Base-by-base conservation (phyloP, 2,329 filamentous ascomycete genomes). In the Fusarium nurragi region DNA sequence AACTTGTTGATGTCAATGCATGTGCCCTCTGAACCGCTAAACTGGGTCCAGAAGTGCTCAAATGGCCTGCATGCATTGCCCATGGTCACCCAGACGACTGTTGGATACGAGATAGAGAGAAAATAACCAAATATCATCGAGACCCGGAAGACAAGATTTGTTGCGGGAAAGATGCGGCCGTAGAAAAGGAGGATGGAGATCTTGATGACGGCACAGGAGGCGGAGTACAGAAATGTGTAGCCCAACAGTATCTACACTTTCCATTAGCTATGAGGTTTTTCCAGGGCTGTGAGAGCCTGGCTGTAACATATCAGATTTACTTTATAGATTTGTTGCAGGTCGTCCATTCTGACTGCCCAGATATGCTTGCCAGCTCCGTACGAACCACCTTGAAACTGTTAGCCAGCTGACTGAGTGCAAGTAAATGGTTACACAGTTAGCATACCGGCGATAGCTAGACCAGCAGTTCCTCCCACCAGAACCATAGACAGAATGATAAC, bases 161-260 rank as follows among this genome's bases (percentile, higher is more conserved):
- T 38, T 4, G 37, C 46, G 14, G 32, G 41, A 23, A 65, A 65
- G 7, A 65, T 46, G 5, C 58, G 58, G 9, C 23, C 3, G 46
- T 65, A 65, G 38, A 65, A 65, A 18, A 65, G 19, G 18, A 65
- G 58, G 7, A 65, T 62, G 7, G 61, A 61, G 5, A 62, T 59
- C 28, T 65, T 65, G 6, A 49, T 58, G 3, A 41, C 21, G 3
- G 48, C 43, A 19, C 48, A 58, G 3, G 48, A 50, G 2, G 54
- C 48, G 2, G 39, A 34, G 43, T 58, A 62, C 7, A 62, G 30
- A n/a, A 47, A 62, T 2, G 48, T 62, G 16, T 58, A 62, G 5
- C 30, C 38, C 2, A 53, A 58, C 3, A 62, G 25, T 9, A 58
- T 38, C 58, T 62, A 9, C 1, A 2, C 10, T 14, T 32, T 2